These are phyloP conservation scores for Aspergillus neotritici DNA, from an alignment of 2,329 filamentous ascomycete genomes.

Conservation along the genomic window DNA sequence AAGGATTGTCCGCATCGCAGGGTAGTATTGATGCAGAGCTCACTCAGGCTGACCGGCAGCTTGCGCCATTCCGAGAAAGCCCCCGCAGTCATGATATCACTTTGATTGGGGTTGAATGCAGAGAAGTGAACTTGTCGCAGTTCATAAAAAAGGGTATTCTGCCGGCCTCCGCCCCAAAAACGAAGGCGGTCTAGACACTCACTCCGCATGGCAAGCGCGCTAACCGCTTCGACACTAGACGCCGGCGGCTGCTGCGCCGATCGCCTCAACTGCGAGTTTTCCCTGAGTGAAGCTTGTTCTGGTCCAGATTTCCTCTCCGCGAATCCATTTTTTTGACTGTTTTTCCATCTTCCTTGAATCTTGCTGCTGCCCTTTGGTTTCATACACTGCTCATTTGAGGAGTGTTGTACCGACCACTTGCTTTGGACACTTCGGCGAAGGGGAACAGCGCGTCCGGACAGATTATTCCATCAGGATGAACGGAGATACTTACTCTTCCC, in stretches of 20 bases:
- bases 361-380: conserved; percentile 1
- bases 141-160: conserved; percentile 16
- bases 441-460: too few species aligned
- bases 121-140: conserved; percentile 1
- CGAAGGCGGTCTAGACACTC: conserved; percentile 23
- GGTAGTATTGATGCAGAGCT: conserved; percentile 91
- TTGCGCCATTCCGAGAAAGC: conserved; percentile 76
- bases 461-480: conserved; percentile 57
- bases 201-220: conserved; percentile 16
- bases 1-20: conserved; percentile 95
- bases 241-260: conserved; percentile 14
- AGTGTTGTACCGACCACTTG: background rate
- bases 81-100: conserved; percentile 32
- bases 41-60: conserved; percentile 72
- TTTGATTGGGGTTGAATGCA: background rate
- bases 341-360: conserved; percentile 1
- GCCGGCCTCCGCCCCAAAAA: conserved; percentile 8
- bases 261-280: conserved; percentile 30
- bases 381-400: background rate
- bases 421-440: background rate
- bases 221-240: conserved; percentile 16
- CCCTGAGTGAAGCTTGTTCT: conserved; percentile 19
- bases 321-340: background rate
- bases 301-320: conserved; percentile 3
- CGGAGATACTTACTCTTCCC: conserved; percentile 74